Evolutionary conservation across 2,329 filamentous ascomycete species (phyloP).

Genomic region (Scedosporium boydii): DNA sequence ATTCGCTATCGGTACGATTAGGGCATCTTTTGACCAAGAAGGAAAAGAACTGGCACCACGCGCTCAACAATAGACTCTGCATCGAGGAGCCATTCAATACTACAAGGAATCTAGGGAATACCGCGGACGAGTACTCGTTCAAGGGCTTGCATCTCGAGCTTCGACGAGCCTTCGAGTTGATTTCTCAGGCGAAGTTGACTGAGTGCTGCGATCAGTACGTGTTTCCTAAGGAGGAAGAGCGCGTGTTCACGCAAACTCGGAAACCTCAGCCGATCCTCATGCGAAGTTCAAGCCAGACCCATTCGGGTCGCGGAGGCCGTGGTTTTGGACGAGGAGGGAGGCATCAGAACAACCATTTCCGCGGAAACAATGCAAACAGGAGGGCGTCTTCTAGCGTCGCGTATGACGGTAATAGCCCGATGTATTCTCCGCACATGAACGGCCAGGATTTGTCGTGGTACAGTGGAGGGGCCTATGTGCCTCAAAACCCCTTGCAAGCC

Average conservation of each 20-base stretch:
- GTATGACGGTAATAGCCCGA: slow-evolving; percentile 28
- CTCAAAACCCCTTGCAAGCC: not conserved
- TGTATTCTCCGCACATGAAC: slow-evolving; percentile 4
- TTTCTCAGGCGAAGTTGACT: slow-evolving; percentile 68
- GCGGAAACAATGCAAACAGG: slow-evolving; percentile 35
- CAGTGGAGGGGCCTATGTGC: not conserved
- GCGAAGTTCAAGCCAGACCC: slow-evolving; percentile 52
- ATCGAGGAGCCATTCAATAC: slow-evolving; percentile 96
- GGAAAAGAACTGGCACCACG: slow-evolving; percentile 80
- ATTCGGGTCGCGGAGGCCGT: slow-evolving; percentile 30
- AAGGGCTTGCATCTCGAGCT: slow-evolving; percentile 84
- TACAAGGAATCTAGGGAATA: slow-evolving; percentile 84
- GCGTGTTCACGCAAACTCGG: slow-evolving; percentile 40
- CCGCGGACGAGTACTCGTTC: slow-evolving; percentile 90
- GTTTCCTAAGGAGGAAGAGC: slow-evolving; percentile 75
- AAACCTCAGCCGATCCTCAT: slow-evolving; percentile 44
- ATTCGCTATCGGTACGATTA: slow-evolving; percentile 74
- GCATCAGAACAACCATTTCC: slow-evolving; percentile 29
- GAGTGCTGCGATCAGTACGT: slow-evolving; percentile 82
- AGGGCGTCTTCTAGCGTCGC: slow-evolving; percentile 43
- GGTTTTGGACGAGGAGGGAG: slow-evolving; percentile 33
- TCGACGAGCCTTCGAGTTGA: slow-evolving; percentile 74
- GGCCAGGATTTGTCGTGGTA: slow-evolving; percentile 5
- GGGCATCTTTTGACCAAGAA: slow-evolving; percentile 70
- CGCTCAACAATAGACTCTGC: slow-evolving; percentile 74